These are phyloP conservation scores for Fomitopsis betulina DNA, from an alignment of 1,284 basidiomycete genomes.

Conservation along the genomic window DNA sequence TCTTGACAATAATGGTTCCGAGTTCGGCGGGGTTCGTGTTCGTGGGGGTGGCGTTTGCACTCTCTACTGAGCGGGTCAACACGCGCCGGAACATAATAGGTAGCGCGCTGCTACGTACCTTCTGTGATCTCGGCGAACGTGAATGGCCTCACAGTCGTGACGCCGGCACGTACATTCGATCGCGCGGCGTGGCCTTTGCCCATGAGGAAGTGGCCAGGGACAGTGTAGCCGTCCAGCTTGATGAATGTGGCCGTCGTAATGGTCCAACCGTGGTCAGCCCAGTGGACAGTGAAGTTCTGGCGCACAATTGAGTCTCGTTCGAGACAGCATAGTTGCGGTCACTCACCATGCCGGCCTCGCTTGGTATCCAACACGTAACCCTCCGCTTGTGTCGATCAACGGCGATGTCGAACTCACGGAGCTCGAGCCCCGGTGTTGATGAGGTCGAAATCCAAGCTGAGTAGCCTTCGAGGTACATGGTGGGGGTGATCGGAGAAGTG, in stretches of 20 bases:
- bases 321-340: neutral
- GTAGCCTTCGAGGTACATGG: conserved; percentile 55
- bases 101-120: conserved; percentile 17
- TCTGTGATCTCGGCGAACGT: conserved; percentile 40
- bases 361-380: conserved; percentile 62
- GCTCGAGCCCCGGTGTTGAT: conserved; percentile 37
- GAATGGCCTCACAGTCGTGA: conserved; percentile 50
- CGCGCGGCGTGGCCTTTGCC: conserved; percentile 47
- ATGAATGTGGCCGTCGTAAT: conserved; percentile 54
- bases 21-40: conserved; percentile 27
- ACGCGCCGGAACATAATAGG: neutral
- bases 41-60: neutral
- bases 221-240: conserved; percentile 50
- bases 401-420: conserved; percentile 49
- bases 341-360: conserved; percentile 48
- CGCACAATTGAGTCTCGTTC: neutral
- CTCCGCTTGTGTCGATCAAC: conserved; percentile 37
- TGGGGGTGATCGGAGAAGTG: neutral
- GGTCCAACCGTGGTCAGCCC: conserved; percentile 52
- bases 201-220: conserved; percentile 54
- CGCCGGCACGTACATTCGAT: conserved; percentile 40
- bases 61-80: neutral
- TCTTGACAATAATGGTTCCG: conserved; percentile 51
- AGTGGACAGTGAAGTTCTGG: conserved; percentile 54
- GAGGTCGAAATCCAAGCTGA: conserved; percentile 61